Base-by-base conservation (phyloP, 495 filamentous ascomycete genomes). In the Aspergillus cavernicola region DNA sequence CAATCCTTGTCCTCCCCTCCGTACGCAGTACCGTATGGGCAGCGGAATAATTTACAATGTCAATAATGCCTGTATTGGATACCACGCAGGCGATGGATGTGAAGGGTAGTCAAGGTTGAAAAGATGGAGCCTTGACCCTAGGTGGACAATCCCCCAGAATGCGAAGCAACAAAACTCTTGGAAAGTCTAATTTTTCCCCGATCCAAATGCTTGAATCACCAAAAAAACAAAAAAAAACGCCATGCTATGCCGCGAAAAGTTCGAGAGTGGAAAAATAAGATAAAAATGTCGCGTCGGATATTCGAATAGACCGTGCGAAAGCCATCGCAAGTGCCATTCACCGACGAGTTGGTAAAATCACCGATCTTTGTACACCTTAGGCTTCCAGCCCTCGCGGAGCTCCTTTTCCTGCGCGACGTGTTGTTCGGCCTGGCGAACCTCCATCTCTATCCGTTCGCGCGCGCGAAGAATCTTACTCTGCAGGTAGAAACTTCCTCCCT, bases 401-500 rank as follows among this genome's bases (percentile, higher is more conserved):
- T 95, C 89, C 56, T 85, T 83, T 55, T 85, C 83, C 42, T 68
- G 67, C 46, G 77, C 71, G 12, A 66, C 66, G 53, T 69, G 65
- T 58, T 73, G 73, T 58, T 76, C 74, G 10, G 74, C 77, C 54
- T 77, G 63, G 41, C 72, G 68, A 28, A 78, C 60, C 70, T 97
- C 93, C 61, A 86, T 77, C 72, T 97, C 93, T 75, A 97, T 87
- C 55, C 93, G 77, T 71, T 98, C 91, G 37, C 92, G 79, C 40
- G 93, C 93, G 49, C 93, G 75, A 48, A 97, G 70, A 37, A 98
- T 81, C 71, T 98, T 98, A 73, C 95, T 97, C 73, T 98, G 93
- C 48, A 98, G 77, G 68, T 98, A 98, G 66, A 98, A 97, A 63
- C 90, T 96, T 12, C 93, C 93, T 24, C 93, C 93, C 66, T 96